Evolutionary conservation across 2,329 filamentous ascomycete species (phyloP), one percentile per base, ranked within the genome.

Genomic region (Trichoderma lentiforme): DNA sequence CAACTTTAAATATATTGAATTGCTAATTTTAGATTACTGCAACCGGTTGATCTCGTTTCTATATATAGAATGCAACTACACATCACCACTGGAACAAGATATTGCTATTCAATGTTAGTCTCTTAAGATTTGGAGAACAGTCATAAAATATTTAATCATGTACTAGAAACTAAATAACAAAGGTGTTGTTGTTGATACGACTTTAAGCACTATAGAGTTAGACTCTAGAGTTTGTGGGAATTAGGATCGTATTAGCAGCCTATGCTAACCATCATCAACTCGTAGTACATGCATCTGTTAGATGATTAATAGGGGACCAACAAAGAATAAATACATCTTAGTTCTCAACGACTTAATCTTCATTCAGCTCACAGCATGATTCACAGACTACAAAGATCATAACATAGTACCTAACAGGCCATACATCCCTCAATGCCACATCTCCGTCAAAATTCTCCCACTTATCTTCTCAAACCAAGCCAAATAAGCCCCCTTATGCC

Each of bases 401-500:
- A 18, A 58, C 5, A 21, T 7, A 18, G 26, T 30, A 11, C 18
- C 26, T 18, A 43, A 43, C 39, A 43, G 39, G 15, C 39, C 15
- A n/a, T 6, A 43, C 39, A 43, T 43, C 39, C 6, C 39, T n/a
- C 51, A 26, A 32, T 12, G 12, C 43, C 43, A 51, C n/a, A 32
- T 24, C 3, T 32, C 14, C 3, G 2, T 11, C n/a, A 18, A 34
- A 24, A 4, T n/a, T 18, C 11, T 14, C 6, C 34, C 15, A 63
- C 15, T 21, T 0, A 9, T 24, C 43, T 11, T 34, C 9, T 8
- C 30, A 36, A n/a, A 58, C 6, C 14, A 66, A n/a, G 15, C 15
- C 5, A 26, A 15, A 8, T 6, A 26, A 67, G 1, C 39, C 12
- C 1, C 12, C 18, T 43, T 56, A 73, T 6, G 89, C 86, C 87